Evolutionary conservation across 192 early-diverging fungal genomes (phyloP).

Genomic region (Obelidium mucronatum): DNA sequence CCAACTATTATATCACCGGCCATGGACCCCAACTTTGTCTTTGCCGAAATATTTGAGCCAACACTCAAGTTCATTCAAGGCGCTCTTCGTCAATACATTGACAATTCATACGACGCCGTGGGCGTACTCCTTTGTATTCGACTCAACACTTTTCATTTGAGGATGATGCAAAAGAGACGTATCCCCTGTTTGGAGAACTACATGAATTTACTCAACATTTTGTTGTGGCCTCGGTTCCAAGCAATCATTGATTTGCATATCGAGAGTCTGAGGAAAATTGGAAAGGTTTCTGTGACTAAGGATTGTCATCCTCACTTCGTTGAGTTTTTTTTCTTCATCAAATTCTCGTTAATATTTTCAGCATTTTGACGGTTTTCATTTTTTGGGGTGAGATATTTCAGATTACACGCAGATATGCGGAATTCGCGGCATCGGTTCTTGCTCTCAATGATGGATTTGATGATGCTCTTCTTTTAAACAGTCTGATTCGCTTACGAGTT

Average conservation of each 20-base stretch:
- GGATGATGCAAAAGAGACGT: conserved; percentile 80
- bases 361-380: background rate
- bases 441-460: conserved; percentile 87
- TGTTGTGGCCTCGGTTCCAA: conserved; percentile 86
- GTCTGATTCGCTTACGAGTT: conserved; percentile 53
- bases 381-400: too few species aligned
- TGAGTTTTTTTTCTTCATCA: conserved; percentile 4
- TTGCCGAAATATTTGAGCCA: conserved; percentile 89
- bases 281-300: conserved; percentile 66
- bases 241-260: conserved; percentile 88
- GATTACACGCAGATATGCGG: conserved; percentile 89
- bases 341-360: background rate
- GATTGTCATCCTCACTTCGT: conserved; percentile 81
- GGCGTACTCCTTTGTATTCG: conserved; percentile 90
- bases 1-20: background rate
- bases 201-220: conserved; percentile 89
- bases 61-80: conserved; percentile 75
- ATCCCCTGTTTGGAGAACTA: conserved; percentile 87
- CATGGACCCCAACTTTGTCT: conserved; percentile 58
- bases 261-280: conserved; percentile 85
- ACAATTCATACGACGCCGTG: conserved; percentile 85
- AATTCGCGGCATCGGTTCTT: conserved; percentile 91
- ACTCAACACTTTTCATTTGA: conserved; percentile 81
- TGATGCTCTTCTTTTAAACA: conserved; percentile 80
- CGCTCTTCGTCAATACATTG: conserved; percentile 73